These are phyloP conservation scores for Schwanniomyces pseudopolymorphus DNA, from an alignment of 805 yeast species.

Conservation along the genomic window DNA sequence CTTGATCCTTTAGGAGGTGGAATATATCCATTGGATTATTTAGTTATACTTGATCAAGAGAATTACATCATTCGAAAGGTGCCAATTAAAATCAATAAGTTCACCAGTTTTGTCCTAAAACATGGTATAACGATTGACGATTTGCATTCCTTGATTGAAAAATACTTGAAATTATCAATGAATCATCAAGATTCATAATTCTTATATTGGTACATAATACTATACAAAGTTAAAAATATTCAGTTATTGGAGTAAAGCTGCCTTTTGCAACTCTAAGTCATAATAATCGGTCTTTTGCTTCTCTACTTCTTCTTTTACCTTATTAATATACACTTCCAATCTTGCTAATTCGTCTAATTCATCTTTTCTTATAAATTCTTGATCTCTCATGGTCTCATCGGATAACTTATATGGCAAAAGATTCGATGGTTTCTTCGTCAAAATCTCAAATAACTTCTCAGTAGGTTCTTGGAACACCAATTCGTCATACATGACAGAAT, in stretches of 20 bases:
- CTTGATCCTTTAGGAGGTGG: slow-evolving; percentile 40
- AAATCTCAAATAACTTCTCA: slow-evolving; percentile 75
- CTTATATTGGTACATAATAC: neutral
- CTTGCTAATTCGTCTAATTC: slow-evolving; percentile 43
- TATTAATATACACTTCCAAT: slow-evolving; percentile 37
- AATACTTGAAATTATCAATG: slow-evolving; percentile 3
- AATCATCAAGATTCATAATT: neutral
- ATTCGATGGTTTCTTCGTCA: slow-evolving; percentile 68
- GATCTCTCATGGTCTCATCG: slow-evolving; percentile 34
- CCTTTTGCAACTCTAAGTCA: slow-evolving; percentile 41
- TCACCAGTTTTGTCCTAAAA: slow-evolving; percentile 17
- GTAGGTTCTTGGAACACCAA: slow-evolving; percentile 95
- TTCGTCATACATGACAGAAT: slow-evolving; percentile 72
- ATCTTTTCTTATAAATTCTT: slow-evolving; percentile 39
- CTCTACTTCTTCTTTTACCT: slow-evolving; percentile 41
- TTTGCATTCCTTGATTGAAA: slow-evolving; percentile 8
- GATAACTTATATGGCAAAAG: slow-evolving; percentile 42
- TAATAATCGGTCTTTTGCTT: slow-evolving; percentile 38
- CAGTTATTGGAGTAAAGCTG: slow-evolving; percentile 34
- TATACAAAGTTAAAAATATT: neutral
- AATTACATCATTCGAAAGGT: slow-evolving; percentile 13
- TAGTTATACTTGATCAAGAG: slow-evolving; percentile 19
- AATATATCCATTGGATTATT: slow-evolving; percentile 29
- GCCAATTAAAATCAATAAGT: slow-evolving; percentile 16
- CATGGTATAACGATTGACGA: slow-evolving; percentile 17